These are phyloP conservation scores for Lippia alba DNA, from an alignment of 305 asterid genomes.

Conservation along the genomic window DNA sequence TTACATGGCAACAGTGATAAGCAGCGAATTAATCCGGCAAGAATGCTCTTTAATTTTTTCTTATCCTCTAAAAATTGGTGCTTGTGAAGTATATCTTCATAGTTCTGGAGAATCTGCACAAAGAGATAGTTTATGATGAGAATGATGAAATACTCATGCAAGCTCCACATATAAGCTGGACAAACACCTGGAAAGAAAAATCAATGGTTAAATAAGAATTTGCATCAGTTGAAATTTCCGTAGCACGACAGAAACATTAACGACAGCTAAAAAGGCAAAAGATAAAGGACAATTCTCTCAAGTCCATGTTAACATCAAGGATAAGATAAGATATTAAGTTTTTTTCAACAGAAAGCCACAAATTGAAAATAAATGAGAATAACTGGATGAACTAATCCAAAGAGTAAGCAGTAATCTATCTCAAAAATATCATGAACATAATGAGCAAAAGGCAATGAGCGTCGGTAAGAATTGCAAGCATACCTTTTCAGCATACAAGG, in stretches of 20 bases:
- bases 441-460: constrained; percentile 20
- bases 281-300: constrained; percentile 8
- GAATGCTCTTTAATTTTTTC: constrained; percentile 72
- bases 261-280: background rate
- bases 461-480: constrained; percentile 23
- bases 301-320: constrained; percentile 21
- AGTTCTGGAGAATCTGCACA: constrained; percentile 80
- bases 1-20: constrained; percentile 70
- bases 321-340: constrained; percentile 15
- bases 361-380: constrained; percentile 20
- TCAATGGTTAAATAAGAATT: constrained; percentile 19
- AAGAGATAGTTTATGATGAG: constrained; percentile 17
- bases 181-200: constrained; percentile 9
- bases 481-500: constrained; percentile 88
- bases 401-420: constrained; percentile 4
- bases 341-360: constrained; percentile 2
- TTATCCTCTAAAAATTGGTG: constrained; percentile 83
- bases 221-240: constrained; percentile 14
- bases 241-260: constrained; percentile 2
- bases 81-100: constrained; percentile 66
- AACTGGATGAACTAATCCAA: constrained; percentile 2
- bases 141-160: constrained; percentile 2
- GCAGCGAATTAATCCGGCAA: constrained; percentile 82
- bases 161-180: constrained; percentile 25
- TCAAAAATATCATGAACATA: constrained; percentile 10